Evolutionary conservation across 768 basidiomycete genomes (phyloP), one percentile per base, ranked within the genome.

Genomic region (Favolaschia claudopus): DNA sequence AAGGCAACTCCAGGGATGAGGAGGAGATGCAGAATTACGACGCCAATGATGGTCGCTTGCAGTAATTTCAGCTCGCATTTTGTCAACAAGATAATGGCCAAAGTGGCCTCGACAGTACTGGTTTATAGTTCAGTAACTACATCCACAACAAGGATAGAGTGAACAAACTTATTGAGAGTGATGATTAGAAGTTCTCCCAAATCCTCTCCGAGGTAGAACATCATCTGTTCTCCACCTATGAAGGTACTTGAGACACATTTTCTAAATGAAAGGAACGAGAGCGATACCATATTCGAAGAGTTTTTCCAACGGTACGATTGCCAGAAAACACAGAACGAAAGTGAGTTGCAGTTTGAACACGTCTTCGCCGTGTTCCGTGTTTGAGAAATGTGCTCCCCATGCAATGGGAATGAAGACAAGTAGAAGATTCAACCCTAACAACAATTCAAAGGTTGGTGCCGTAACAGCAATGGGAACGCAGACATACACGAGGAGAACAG

Each of bases 11-110:
- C 90, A 0, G 90, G 89, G 39, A 92, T 77, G 14, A 92, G 80
- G 1, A 92, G 79, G 1, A 91, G 78, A 69, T 90, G 90, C 10
- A 92, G 77, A n/a, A 92, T 72, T 7, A 91, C 80, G 8, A 92
- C 90, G 17, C 90, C 89, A 34, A 85, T 78, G 38, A 91, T 84
- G 0, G 89, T 91, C 0, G 87, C 83, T 65, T 92, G 90, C 37
- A 91, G 69, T 4, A 92, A 72, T 38, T 82, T 80, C 46, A 90
- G 73, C 52, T 91, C 85, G 84, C 88, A 88, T 71, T 82, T 84
- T n/a, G 69, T 62, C n/a, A 92, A 72, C 17, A 92, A 76, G 53
- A 91, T 82, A 47, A 91, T 86, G 0, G 88, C 88, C 6, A 92
- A 74, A 0, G 88, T 87, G 0, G 84, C 89, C 72, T 92, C 91